Evolutionary conservation across 116 monocot genomes (phyloP).

Genomic region (Zostera marina): DNA sequence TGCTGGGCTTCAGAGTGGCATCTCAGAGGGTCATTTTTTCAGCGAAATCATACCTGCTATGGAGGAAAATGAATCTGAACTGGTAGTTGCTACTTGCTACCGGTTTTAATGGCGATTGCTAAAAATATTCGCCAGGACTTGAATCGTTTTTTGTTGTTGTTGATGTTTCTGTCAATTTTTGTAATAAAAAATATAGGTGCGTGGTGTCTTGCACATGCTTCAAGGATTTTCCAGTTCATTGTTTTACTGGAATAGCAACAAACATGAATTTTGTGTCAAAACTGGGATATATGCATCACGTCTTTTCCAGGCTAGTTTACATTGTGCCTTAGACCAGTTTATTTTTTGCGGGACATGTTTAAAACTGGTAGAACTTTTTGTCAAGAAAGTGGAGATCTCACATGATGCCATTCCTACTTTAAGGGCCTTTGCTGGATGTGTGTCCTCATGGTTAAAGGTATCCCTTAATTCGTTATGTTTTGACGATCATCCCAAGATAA

Average conservation of each 20-base stretch:
- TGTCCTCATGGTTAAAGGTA: constrained; percentile 78
- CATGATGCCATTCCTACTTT: constrained; percentile 36
- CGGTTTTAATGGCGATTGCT: background rate
- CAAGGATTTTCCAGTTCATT: constrained; percentile 67
- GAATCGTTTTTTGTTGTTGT: background rate
- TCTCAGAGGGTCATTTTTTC: too few species aligned
- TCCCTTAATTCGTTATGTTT: background rate
- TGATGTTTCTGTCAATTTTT: background rate
- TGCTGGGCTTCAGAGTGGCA: too few species aligned
- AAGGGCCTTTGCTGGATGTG: constrained; percentile 59
- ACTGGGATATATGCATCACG: constrained; percentile 49
- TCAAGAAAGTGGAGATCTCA: constrained; percentile 39
- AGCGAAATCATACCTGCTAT: too few species aligned
- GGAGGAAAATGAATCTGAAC: constrained; percentile 7
- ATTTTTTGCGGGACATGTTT: constrained; percentile 55
- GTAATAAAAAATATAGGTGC: constrained; percentile 30
- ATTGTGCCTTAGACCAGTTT: constrained; percentile 37
- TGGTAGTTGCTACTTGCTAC: constrained; percentile 26
- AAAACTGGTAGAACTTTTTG: constrained; percentile 62
- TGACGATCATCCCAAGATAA: background rate
- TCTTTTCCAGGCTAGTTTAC: constrained; percentile 51
- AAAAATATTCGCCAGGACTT: background rate
- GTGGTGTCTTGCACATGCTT: constrained; percentile 57
- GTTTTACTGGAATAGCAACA: constrained; percentile 44
- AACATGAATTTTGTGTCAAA: constrained; percentile 28